phyloP scores from a whole-genome alignment of 2,329 filamentous ascomycete genomes.

The Metarhizium rileyi region DNA sequence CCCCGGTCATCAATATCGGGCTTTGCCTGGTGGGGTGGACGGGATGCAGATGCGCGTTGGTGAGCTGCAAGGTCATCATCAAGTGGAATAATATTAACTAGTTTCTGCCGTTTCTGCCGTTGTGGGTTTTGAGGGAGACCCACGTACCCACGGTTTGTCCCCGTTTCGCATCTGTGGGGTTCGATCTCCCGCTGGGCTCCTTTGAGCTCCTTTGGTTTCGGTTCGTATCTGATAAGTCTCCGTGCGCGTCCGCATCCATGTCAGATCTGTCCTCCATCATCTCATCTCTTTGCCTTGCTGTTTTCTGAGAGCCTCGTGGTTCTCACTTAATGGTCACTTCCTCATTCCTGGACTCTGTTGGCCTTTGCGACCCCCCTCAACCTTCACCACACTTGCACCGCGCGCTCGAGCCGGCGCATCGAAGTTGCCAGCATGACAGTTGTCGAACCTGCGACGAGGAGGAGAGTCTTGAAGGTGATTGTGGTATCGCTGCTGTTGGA shows the following conservation, averaged over 20 bases:
- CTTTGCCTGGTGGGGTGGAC: too few relatives aligned
- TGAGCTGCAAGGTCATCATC: too few relatives aligned
- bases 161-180: background rate
- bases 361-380: background rate
- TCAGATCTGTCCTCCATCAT: background rate
- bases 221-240: background rate
- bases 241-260: background rate
- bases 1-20: too few relatives aligned
- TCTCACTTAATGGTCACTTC: background rate
- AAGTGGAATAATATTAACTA: too few relatives aligned
- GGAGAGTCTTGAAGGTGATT: constrained; percentile 75
- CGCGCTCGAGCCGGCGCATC: background rate
- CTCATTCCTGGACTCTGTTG: background rate
- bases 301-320: background rate
- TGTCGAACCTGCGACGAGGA: constrained; percentile 51
- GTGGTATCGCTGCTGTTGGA: constrained; percentile 85
- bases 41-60: too few relatives aligned
- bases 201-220: background rate
- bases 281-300: background rate
- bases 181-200: background rate
- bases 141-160: background rate
- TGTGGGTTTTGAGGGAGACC: background rate
- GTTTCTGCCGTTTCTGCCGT: background rate
- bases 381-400: background rate
- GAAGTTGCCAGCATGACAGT: constrained; percentile 25